A percentile compares a stretch with the other conserved stretches of the same genome.
These are phyloP conservation scores for Sclerotinia sclerotiorum DNA, from an alignment of 2,329 filamentous ascomycete species.

Conservation along the genomic window DNA sequence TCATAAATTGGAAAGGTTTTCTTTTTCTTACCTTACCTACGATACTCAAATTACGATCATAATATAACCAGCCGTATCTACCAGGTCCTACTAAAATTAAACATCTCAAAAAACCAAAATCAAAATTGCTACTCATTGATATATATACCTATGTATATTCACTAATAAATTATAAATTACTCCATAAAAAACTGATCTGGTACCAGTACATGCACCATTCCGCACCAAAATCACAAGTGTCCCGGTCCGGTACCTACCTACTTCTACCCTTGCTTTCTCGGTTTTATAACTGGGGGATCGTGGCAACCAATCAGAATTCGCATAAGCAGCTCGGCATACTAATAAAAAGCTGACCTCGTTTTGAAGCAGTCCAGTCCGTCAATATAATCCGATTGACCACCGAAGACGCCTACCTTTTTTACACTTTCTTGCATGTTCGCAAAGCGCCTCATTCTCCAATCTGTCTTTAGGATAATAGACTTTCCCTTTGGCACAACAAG, in stretches of 20 bases:
- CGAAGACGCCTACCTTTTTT: background rate
- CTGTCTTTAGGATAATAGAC: slow-evolving; percentile 36
- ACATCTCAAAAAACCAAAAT: no score
- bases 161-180: no score
- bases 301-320: background rate
- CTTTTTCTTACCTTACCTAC: no score
- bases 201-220: background rate
- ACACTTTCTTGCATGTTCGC: slow-evolving; percentile 31
- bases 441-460: slow-evolving; percentile 31
- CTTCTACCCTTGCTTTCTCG: slow-evolving; percentile 10
- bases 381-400: background rate
- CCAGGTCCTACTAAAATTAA: no score
- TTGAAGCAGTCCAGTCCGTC: background rate
- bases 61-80: no score
- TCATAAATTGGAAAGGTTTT: no score
- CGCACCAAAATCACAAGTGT: background rate
- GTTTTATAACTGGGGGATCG: background rate
- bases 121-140: no score
- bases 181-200: background rate
- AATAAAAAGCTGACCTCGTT: slow-evolving; percentile 6
- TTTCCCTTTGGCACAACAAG: slow-evolving; percentile 25
- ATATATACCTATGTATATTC: no score
- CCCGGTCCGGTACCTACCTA: background rate
- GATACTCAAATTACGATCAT: no score
- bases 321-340: background rate